A percentile compares a stretch with the other conserved stretches of the same genome.
These are phyloP conservation scores for Hypoxylon sp. DNA, from an alignment of 2,329 filamentous ascomycete species.

Conservation along the genomic window DNA sequence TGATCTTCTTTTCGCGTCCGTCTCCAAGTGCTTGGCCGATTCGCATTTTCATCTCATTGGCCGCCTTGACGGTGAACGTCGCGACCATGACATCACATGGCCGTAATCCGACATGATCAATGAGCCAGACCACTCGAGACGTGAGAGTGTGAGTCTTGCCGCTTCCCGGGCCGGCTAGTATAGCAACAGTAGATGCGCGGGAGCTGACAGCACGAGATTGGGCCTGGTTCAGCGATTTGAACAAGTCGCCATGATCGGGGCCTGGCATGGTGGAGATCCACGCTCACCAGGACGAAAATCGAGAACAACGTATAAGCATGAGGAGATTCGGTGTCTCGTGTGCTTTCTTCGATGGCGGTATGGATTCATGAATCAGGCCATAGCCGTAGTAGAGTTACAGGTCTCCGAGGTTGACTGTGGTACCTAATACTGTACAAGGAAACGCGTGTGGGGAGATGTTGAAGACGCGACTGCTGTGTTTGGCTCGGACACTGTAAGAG, in stretches of 20 bases:
- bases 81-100: conserved; percentile 94
- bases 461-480: conserved; percentile 36
- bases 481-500: not conserved
- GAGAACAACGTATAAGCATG: conserved; percentile 3
- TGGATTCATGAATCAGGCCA: not conserved
- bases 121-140: conserved; percentile 89
- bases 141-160: conserved; percentile 98
- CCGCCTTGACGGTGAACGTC: conserved; percentile 97
- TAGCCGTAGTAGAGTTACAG: not conserved
- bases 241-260: conserved; percentile 53
- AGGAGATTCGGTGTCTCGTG: not conserved
- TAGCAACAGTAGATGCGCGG: conserved; percentile 70
- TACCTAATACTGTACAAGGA: not conserved
- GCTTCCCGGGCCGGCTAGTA: conserved; percentile 77
- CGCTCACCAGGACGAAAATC: conserved; percentile 21
- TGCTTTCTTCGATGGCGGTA: not conserved
- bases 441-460: conserved; percentile 26
- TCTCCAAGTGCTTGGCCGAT: conserved; percentile 86
- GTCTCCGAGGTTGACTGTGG: not conserved
- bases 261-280: conserved; percentile 45
- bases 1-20: conserved; percentile 79
- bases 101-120: conserved; percentile 78
- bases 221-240: conserved; percentile 68
- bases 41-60: conserved; percentile 91
- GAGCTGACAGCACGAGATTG: conserved; percentile 71